phyloP scores from a whole-genome alignment of 2,329 filamentous ascomycete species.

The Sordariomycetes sp. region DNA sequence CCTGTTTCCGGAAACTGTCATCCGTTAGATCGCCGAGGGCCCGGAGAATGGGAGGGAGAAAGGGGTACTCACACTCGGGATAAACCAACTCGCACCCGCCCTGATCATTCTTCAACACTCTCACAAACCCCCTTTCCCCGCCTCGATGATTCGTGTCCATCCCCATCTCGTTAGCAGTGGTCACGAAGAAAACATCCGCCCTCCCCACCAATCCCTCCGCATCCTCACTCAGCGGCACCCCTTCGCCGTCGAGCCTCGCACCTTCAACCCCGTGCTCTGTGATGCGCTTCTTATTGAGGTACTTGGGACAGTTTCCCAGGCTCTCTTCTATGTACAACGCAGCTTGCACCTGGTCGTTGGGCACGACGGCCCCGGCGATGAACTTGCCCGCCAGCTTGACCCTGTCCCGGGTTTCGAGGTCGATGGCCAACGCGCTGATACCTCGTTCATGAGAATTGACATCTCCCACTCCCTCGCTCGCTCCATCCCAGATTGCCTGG shows the following conservation, averaged over 20 bases:
- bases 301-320: conserved; percentile 81
- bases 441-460: conserved; percentile 29
- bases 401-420: conserved; percentile 42
- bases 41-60: background rate
- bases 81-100: conserved; percentile 50
- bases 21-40: conserved; percentile 7
- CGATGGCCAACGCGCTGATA: conserved; percentile 49
- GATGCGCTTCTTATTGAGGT: conserved; percentile 67
- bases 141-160: conserved; percentile 86
- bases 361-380: conserved; percentile 53
- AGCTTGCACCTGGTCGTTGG: conserved; percentile 35
- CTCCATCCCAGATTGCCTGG: conserved; percentile 45
- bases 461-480: conserved; percentile 26
- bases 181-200: conserved; percentile 72
- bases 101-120: conserved; percentile 50
- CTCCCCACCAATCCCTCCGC: conserved; percentile 51
- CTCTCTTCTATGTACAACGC: conserved; percentile 63
- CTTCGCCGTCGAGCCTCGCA: conserved; percentile 37
- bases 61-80: conserved; percentile 54
- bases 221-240: conserved; percentile 34
- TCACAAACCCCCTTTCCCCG: conserved; percentile 64
- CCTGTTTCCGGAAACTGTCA: conserved; percentile 61
- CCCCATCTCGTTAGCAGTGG: conserved; percentile 52
- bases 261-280: conserved; percentile 31
- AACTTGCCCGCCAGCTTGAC: conserved; percentile 67